phyloP scores from a whole-genome alignment of 2,329 filamentous ascomycete species.

The Aspergillus flavus region DNA sequence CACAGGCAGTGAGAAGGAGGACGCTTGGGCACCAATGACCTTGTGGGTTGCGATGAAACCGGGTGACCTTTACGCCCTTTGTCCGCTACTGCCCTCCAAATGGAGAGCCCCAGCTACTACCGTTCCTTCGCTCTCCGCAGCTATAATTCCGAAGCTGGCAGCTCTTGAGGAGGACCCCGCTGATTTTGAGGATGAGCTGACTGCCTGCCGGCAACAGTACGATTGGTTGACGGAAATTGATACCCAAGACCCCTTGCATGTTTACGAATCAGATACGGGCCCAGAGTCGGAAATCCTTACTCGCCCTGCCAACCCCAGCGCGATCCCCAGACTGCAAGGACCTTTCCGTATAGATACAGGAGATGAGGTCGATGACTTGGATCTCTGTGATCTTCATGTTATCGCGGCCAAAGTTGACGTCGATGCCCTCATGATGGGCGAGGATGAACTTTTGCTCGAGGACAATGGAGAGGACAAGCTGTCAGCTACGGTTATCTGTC shows the following conservation, averaged over 20 bases:
- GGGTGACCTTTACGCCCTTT: conserved; percentile 90
- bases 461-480: conserved; percentile 52
- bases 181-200: conserved; percentile 49
- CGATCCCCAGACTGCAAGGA: conserved; percentile 63
- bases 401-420: conserved; percentile 56
- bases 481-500: conserved; percentile 60
- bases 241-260: conserved; percentile 53
- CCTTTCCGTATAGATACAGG: conserved; percentile 59
- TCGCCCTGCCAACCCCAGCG: conserved; percentile 56
- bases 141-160: conserved; percentile 72
- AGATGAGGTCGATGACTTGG: conserved; percentile 54
- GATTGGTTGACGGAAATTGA: conserved; percentile 62
- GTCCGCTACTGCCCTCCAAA: conserved; percentile 81
- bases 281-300: conserved; percentile 56
- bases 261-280: conserved; percentile 41
- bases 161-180: conserved; percentile 45
- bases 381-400: conserved; percentile 64
- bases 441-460: conserved; percentile 47
- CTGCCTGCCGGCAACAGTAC: conserved; percentile 57
- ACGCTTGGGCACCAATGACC: conserved; percentile 90
- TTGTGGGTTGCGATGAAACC: conserved; percentile 95
- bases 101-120: conserved; percentile 79
- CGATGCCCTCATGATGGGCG: conserved; percentile 54
- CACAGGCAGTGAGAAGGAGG: conserved; percentile 57
- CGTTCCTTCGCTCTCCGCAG: conserved; percentile 79